Evolutionary conservation across 2,329 filamentous ascomycete species (phyloP).

Genomic region (Neopestalotiopsis clavispora): DNA sequence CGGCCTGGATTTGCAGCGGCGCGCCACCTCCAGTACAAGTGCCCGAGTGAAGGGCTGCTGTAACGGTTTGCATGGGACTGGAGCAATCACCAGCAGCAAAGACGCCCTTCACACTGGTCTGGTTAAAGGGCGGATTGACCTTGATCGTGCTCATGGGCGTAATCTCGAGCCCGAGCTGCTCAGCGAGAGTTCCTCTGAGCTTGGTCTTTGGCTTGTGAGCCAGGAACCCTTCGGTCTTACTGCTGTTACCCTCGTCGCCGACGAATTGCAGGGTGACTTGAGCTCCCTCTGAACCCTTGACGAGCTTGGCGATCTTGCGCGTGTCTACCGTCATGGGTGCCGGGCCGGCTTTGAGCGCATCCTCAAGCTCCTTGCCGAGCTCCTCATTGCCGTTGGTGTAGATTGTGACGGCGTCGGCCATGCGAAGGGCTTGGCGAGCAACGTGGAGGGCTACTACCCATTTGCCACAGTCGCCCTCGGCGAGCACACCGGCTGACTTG

Average conservation of each 20-base stretch:
- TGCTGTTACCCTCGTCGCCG: not conserved
- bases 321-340: not conserved
- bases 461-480: not conserved
- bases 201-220: slow-evolving; percentile 22
- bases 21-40: not conserved
- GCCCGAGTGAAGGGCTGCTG: not conserved
- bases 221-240: slow-evolving; percentile 20
- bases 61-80: not conserved
- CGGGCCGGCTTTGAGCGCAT: not conserved
- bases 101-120: slow-evolving; percentile 22
- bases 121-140: slow-evolving; percentile 8
- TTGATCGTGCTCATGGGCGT: slow-evolving; percentile 13
- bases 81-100: slow-evolving; percentile 15
- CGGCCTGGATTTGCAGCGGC: not conserved
- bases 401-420: not conserved
- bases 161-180: slow-evolving; percentile 23
- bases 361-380: not conserved
- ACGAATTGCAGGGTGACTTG: not conserved
- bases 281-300: not conserved
- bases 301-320: not conserved
- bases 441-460: not conserved
- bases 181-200: slow-evolving; percentile 17
- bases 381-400: not conserved
- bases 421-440: not conserved
- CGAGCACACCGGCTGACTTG: not conserved